Base-by-base conservation (phyloP, 2,329 filamentous ascomycete genomes). In the Aspergillus sp. region DNA sequence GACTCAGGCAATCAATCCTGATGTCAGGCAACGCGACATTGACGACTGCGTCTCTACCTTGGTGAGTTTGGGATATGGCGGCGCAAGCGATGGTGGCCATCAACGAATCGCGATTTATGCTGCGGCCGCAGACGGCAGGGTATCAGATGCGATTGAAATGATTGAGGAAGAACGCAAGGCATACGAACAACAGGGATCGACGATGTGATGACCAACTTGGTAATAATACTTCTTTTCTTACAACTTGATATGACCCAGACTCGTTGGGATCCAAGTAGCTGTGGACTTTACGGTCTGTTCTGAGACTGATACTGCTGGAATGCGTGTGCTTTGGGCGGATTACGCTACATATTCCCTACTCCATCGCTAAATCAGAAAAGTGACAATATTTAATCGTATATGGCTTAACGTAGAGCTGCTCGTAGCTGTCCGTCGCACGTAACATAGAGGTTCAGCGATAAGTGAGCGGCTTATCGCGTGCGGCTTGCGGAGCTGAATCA, bases 101-200 rank as follows among this genome's bases (percentile, higher is more conserved):
- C 66, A 75, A 30, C 72, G 80, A 45, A 70, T 82, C 58, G 68
- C 69, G 32, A 70, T 81, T 9, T 82, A 80, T 71, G 80, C 80
- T 13, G 74, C 76, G 25, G 79, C 79, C 25, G 75, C 77, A 13
- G 71, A 78, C 21, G 78, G 79, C 15, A 73, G 72, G 55, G 66
- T 82, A 21, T 68, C 68, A 25, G 77, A 80, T 55, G 80, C 80
- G 2, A 81, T 82, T 64, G 80, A 81, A 50, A 80, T 82, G 75
- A 81, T 82, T 63, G 80, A 81, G 61, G 80, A 82, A 60, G 80
- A 82, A 60, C 74, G 77, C 47, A 76, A 74, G 58, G 77, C 70
- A 3, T 80, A 79, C 67, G 71, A 73, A 36, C 67, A 74, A 49
- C 70, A 68, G 23, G 49, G 59, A 43, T 58, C 61, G 32, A 51